Base-by-base conservation (phyloP, 768 basidiomycete genomes). In the Rubroboletus pulcherrimus region DNA sequence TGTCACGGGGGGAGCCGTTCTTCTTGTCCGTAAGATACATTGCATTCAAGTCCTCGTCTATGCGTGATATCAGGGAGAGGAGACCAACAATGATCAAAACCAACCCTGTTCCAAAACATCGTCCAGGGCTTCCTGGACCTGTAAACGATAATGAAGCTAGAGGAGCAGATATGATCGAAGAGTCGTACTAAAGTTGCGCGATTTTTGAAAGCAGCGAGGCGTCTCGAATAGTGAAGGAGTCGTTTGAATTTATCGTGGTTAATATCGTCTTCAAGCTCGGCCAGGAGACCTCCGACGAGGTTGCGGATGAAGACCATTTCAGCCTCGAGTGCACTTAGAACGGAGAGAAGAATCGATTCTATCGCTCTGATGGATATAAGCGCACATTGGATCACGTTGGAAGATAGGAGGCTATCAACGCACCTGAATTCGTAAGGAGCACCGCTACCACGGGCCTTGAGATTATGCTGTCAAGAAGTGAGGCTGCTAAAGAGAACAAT, bases 271-370 rank as follows among this genome's bases (percentile, higher is more conserved):
- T 98, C 96, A 49, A 98, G 81, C 71, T 96, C 95, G 17, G 91
- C 91, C 31, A 98, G 77, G 10, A 98, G 77, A 4, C 92, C 89
- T 50, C 91, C 90, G 49, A 98, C 90, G 37, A 97, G 84, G 58
- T 89, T 88, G 34, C 95, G 85, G 49, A 93, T 91, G 67, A 95
- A 95, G 14, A 88, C 88, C 89, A 98, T 90, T 74, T 98, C 96
- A 33, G 93, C 93, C 74, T 98, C 96, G 24, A 98, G 77, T 5
- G 96, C 94, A 60, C 89, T 91, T 54, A 95, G 75, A 10, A 96
- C 92, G 39, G 93, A 96, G 40, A 96, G 81, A 41, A 98, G 77
- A 54, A 97, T 86, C 1, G 94, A 95, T 63, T 98, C 96, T 38
- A 98, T 78, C 3, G 96, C 96, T 52, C 95, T 94, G 67, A n/a